Base-by-base conservation (phyloP, 2,329 filamentous ascomycete species). In the Penicillium sp. region DNA sequence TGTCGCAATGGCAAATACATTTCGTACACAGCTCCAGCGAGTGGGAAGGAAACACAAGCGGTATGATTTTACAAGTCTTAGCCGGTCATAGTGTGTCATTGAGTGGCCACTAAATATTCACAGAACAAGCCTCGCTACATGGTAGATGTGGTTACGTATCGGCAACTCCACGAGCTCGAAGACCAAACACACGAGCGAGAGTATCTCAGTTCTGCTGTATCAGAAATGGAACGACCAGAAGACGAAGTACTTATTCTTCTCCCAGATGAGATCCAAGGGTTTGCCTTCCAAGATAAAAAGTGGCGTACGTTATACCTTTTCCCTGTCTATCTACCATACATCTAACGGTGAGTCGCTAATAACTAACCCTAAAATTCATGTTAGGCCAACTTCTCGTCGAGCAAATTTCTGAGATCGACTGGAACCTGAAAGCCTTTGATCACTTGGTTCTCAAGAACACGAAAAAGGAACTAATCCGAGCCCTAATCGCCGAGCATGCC, bases 241-340 rank as follows among this genome's bases (percentile, higher is more conserved):
- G 21, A 38, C 20, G 14, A 16, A 30, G 20, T 52, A 16, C 6
- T 33, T 26, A 18, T 52, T 2, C 24, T 52, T 5, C 50, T 52
- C 1, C 50, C 40, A 11, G n/a, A 30, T 45, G 50, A 52, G 26
- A 52, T 52, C 9, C 18, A 46, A 5, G 50, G 50, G 9, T 52
- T 52, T 52, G 50, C 11, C 3, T 11, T 52, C 9, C 50, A 52
- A 11, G 50, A 52, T 28, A 52, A 52, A 21, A 52, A 52, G n/a
- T 52, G 50, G 18, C n/a, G 50, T 52, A 4, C 14, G 50, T 52
- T 6, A n/a, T n/a, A n/a, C n/a, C n/a, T 48, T 18, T 18, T 4
- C 12, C 11, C 2, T 35, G 5, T 40, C n/a, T 14, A 14, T 48
- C 9, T 35, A 11, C 7, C 5, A 14, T 50, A 3, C 21, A 18